Evolutionary conservation across 2,329 filamentous ascomycete species (phyloP), one percentile per base, ranked within the genome.

Genomic region (Incumbomyces lentus): DNA sequence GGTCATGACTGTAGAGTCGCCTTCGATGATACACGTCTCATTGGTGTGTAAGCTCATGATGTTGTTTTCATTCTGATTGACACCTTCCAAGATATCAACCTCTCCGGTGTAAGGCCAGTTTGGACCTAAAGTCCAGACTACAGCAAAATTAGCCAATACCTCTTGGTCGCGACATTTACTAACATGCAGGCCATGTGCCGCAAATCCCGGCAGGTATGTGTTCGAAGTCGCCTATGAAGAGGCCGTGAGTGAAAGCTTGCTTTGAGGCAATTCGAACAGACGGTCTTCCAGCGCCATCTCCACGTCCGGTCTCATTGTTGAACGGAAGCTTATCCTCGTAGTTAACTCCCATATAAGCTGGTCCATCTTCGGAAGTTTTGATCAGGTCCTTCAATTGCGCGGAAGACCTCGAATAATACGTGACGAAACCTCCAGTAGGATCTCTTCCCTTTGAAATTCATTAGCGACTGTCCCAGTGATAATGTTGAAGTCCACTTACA

Each of bases 51-150:
- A 69, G 17, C 79, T 81, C 61, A 84, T 67, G 35, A 68, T 61
- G 58, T 80, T 74, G 50, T 70, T 64, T 1, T 63, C 60, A 49
- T 75, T 69, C 18, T 69, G 64, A 64, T 83, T 81, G 55, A 84
- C 79, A 30, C 80, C 81, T 66, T 86, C 82, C 52, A 86, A 72
- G 55, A 86, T 79, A 60, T 86, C 82, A 55, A 86, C 82, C 64
- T 85, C 82, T 29, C 81, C 81, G 2, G 66, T 67, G 31, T 58
- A 57, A 1, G 82, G 82, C 82, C 82, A 85, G 56, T 73, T 65
- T 11, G 70, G 69, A 6, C 81, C 81, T 1, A 67, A 55, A 1
- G 67, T 64, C 69, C 69, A 71, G 51, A 69, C 48, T 50, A 44
- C 18, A n/a, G 29, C n/a, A 48, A 17, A n/a, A 40, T 45, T 40